These are phyloP conservation scores for Penicillium hesseltinei DNA, from an alignment of 2,329 filamentous ascomycete genomes.

Conservation along the genomic window DNA sequence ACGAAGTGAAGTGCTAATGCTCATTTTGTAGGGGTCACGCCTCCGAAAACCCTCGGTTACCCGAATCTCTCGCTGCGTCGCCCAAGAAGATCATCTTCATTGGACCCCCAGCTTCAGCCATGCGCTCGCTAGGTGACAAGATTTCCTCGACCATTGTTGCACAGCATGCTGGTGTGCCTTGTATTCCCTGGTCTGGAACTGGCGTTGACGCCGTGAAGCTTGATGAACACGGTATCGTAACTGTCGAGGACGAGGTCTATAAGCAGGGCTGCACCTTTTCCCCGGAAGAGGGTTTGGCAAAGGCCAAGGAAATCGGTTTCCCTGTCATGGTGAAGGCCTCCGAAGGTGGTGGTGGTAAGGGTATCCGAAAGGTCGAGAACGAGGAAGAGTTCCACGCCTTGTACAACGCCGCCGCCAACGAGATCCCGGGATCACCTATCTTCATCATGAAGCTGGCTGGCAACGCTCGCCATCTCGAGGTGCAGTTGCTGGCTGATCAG, in stretches of 20 bases:
- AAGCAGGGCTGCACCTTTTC: conserved; percentile 86
- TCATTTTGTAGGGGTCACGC: conserved; percentile 73
- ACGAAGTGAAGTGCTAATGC: not conserved
- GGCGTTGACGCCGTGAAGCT: conserved; percentile 79
- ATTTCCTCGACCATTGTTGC: conserved; percentile 99
- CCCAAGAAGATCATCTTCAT: conserved; percentile 99
- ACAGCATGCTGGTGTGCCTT: conserved; percentile 92
- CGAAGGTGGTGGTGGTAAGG: conserved; percentile 97
- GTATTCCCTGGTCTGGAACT: conserved; percentile 98
- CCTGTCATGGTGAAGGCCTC: conserved; percentile 99
- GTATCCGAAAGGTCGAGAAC: conserved; percentile 88
- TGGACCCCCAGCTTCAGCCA: conserved; percentile 92
- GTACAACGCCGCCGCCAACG: conserved; percentile 93
- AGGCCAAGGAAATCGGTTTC: conserved; percentile 89
- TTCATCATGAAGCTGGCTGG: conserved; percentile 99
- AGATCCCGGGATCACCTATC: conserved; percentile 97
- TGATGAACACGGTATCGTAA: conserved; percentile 83
- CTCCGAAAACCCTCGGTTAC: conserved; percentile 96
- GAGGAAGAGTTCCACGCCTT: conserved; percentile 82
- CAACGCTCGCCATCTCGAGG: conserved; percentile 93
- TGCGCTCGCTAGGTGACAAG: conserved; percentile 99
- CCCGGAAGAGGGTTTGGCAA: conserved; percentile 83
- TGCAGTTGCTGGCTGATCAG: conserved; percentile 95
- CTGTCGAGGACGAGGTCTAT: conserved; percentile 82
- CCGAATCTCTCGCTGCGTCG: conserved; percentile 91